Evolutionary conservation across 805 yeast genomes (phyloP), one percentile per base, ranked within the genome.

Genomic region (Teunomyces panamensis): DNA sequence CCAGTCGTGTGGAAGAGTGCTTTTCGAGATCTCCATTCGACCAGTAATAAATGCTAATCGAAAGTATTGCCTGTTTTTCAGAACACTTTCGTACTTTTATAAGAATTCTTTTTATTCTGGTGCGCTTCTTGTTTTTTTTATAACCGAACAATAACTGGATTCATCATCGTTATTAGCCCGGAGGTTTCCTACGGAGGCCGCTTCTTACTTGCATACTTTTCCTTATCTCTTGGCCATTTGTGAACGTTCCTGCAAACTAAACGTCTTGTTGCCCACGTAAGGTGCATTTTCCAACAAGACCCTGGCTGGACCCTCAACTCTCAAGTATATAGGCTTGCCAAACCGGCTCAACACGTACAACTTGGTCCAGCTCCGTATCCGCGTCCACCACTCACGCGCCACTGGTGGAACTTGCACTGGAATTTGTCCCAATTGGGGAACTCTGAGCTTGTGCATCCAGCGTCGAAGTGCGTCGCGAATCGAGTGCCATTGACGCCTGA

Each of bases 1-100:
- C 83, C 83, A 78, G n/a, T 72, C 74, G 4, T 32, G 13, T 7
- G 57, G 56, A 11, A 51, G 33, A 9, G 71, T 61, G 34, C 62
- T 56, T 51, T 68, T 69, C 27, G 65, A 65, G 39, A 67, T 71
- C 53, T 66, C 73, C 75, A 69, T 69, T 7, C 17, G 42, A 30
- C 36, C 8, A 29, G 20, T 24, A 30, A 42, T 27, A 17, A 4
- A 30, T 9, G 8, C 9, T 14, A 29, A 11, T 14, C 28, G 29
- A 30, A 41, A 7, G n/a, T 32, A 8, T 32, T 13, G n/a, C 34
- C 34, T 10, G 34, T 14, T 32, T 32, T 32, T 14, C 24, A 20
- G 6, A 20, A 20, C 24, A 20, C 24, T 20, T 20, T 20, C 4
- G 6, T 20, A 20, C 24, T 20, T 32, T 16, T 32, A 32, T 32